Base-by-base conservation (phyloP, 1,284 basidiomycete genomes). In the Sporisorium reilianum region DNA sequence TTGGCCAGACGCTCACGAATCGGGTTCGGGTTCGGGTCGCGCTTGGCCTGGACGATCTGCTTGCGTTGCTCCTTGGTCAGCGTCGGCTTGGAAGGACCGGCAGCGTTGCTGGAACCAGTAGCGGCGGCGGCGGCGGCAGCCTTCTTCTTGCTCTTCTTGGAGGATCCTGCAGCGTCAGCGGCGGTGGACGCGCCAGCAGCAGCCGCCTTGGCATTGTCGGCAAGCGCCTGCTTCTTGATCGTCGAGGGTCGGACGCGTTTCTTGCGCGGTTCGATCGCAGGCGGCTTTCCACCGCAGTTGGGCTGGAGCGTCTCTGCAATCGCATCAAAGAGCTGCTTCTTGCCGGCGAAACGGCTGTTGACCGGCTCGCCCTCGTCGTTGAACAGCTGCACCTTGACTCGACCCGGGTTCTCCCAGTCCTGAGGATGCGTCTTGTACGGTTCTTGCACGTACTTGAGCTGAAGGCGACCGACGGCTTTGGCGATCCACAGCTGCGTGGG, bases 401-500 rank as follows among this genome's bases (percentile, higher is more conserved):
- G 89, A 2, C 84, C 84, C 0, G 84, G 84, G 83, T 98, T 98
- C 83, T 93, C 94, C 95, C 95, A 97, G 84, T 98, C 95, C 63
- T 93, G 89, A 7, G 95, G 95, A 82, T 98, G 95, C 30, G 89
- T 88, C 86, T 95, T 96, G 83, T 90, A 89, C 12, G 87, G 86
- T 85, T 97, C 95, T 77, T 96, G 92, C 3, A 95, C 88, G 7
- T 91, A 90, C 12, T 90, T 89, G 3, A 97, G 87, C 3, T 93
- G 91, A 10, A 98, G 86, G 14, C 90, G 86, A 74, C 88, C 89
- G 30, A 91, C 91, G 2, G 93, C 94, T 67, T 94, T 91, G 6
- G 93, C 92, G 61, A 98, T 94, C 83, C 94, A 92, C 73, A 93
- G 91, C 85, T 93, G 94, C 60, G 95, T 89, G 5, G 96, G 95